These are phyloP conservation scores for Thyridium curvatum DNA, from an alignment of 2,329 filamentous ascomycete species.

Conservation along the genomic window DNA sequence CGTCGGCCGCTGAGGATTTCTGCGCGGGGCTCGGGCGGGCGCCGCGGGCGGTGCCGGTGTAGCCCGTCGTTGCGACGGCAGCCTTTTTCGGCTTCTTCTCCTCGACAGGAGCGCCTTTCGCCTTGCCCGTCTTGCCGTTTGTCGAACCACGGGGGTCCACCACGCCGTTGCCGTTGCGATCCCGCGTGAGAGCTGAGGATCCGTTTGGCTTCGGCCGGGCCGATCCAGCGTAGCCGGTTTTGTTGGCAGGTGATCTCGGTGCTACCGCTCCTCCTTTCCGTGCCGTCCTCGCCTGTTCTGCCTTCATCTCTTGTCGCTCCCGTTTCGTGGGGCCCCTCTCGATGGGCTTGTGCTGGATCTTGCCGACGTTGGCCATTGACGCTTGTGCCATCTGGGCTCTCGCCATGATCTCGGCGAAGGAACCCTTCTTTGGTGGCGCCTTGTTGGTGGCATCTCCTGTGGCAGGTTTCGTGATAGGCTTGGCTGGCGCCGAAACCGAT, in stretches of 20 bases:
- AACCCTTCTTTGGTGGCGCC: constrained; percentile 61
- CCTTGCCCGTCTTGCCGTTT: constrained; percentile 15
- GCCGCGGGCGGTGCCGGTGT: constrained; percentile 54
- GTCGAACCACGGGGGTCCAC: not conserved
- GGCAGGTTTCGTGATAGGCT: not conserved
- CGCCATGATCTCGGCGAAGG: constrained; percentile 68
- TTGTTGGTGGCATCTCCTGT: constrained; percentile 12
- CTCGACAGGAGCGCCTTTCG: constrained; percentile 18
- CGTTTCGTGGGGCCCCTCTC: constrained; percentile 56
- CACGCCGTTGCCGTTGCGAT: constrained; percentile 5
- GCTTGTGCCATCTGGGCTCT: constrained; percentile 62
- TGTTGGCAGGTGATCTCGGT: constrained; percentile 9
- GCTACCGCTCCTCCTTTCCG: constrained; percentile 8
- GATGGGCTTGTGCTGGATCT: constrained; percentile 68
- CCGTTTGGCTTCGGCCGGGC: not conserved
- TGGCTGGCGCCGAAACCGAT: constrained; percentile 1
- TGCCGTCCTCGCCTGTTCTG: constrained; percentile 28
- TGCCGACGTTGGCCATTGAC: constrained; percentile 55
- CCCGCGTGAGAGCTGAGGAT: no score
- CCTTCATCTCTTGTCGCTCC: constrained; percentile 40
- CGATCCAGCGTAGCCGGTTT: not conserved
- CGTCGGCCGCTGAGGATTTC: constrained; percentile 22
- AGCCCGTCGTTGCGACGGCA: constrained; percentile 56
- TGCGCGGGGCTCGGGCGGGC: constrained; percentile 37
- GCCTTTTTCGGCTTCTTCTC: constrained; percentile 59